Base-by-base conservation (phyloP, 441 rosid genomes). In the Brassica hybrid region DNA sequence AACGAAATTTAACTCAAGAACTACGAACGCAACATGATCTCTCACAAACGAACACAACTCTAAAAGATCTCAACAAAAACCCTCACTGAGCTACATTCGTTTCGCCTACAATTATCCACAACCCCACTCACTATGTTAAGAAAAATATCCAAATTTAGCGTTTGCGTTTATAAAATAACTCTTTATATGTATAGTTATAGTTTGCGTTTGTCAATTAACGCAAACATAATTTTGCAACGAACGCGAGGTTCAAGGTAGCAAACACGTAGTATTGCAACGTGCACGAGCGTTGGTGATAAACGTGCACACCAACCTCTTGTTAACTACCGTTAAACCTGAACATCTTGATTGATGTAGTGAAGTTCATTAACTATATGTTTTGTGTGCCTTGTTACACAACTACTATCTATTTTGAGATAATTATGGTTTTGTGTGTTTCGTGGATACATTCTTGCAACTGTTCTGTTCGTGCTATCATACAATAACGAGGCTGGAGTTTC, bases 61-160 rank as follows among this genome's bases (percentile, higher is more conserved):
- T 85, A 0, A 1, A n/a, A 11, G 67, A 83, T 60, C 81, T 89
- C 13, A 92, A 88, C 81, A 72, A 66, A 11, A 76, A 79, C 0
- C 87, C 87, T 38, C 94, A 91, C 0, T 69, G 66, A 66, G 85
- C 91, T 3, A 80, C 78, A 13, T 72, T 91, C 67, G 36, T 73
- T 94, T 89, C 74, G 93, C 91, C 25, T 93, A 94, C 38, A 83
- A 92, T 43, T 92, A 89, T 62, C 76, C 78, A 76, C 18, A 84
- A 88, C 18, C 95, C 96, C 6, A 76, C 85, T 2, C 64, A 76
- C 17, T 87, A 94, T 45, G 98, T 94, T 89, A 83, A 57, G 1
- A 5, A 11, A 3, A 63, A 63, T 21, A 21, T 38, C 16, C 21
- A 11, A 56, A n/a, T 34, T 2, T 5, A 16, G 13, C 11, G 38